Conservation (phyloP, 164 flowering plant genomes). For the Kalanchoe fedtschenkoi region DNA sequence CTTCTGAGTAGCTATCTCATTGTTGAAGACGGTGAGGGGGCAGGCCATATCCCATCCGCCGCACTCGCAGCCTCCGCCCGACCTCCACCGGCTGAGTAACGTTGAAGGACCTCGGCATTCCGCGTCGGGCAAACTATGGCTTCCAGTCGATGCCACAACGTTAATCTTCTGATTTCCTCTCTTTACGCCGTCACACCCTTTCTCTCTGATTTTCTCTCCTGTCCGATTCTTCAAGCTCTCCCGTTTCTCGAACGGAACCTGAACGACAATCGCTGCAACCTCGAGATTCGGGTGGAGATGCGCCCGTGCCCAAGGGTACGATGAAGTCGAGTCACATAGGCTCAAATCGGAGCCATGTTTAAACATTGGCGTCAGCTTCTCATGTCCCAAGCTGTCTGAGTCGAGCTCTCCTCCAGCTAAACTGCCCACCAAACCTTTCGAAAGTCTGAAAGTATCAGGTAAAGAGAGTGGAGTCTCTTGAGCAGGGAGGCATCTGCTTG, state of each 20-base stretch:
- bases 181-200: slow-evolving; percentile 15
- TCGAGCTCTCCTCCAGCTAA: slow-evolving; percentile 10
- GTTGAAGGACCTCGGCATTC: slow-evolving; percentile 51
- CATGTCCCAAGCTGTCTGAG: slow-evolving; percentile 11
- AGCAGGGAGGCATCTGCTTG: slow-evolving; percentile 24
- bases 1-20: slow-evolving; percentile 15
- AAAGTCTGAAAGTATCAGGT: slow-evolving; percentile 15
- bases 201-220: slow-evolving; percentile 23
- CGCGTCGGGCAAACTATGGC: slow-evolving; percentile 56
- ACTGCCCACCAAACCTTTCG: slow-evolving; percentile 15
- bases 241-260: slow-evolving; percentile 53
- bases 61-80: slow-evolving; percentile 93
- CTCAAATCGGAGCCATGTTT: slow-evolving; percentile 16
- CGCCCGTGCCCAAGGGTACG: slow-evolving; percentile 33
- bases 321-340: slow-evolving; percentile 14
- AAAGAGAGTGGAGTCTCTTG: slow-evolving; percentile 17
- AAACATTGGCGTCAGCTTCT: slow-evolving; percentile 11
- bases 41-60: slow-evolving; percentile 99
- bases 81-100: slow-evolving; percentile 78
- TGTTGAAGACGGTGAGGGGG: slow-evolving; percentile 50
- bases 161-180: slow-evolving; percentile 26
- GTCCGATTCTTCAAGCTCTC: slow-evolving; percentile 49
- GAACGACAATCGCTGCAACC: slow-evolving; percentile 62
- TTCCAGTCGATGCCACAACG: slow-evolving; percentile 66
- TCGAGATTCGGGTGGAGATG: slow-evolving; percentile 58